Percentiles rank a stretch among this genome's conserved stretches.
Evolutionary conservation across 202 grass and related monocot species (phyloP).

Genomic region (Dendrocalamus latiflorus): DNA sequence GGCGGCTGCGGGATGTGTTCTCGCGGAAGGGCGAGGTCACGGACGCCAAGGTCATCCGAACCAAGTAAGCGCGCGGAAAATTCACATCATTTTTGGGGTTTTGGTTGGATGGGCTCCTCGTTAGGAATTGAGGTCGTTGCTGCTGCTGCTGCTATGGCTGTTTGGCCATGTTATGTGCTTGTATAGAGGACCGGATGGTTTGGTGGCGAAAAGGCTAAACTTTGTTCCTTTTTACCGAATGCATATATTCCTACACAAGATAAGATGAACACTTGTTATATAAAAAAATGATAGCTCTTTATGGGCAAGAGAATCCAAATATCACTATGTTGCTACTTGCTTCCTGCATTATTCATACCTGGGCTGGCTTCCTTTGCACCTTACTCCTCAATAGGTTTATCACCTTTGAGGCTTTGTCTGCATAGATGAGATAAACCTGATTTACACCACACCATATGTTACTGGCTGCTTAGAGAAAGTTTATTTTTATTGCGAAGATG

Average conservation of each 20-base stretch:
- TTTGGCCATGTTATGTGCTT: neutral
- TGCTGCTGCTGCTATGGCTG: neutral
- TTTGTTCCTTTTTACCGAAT: neutral
- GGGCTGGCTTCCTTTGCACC: neutral
- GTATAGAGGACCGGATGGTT: neutral
- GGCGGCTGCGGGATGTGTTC: constrained; percentile 84
- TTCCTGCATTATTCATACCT: neutral
- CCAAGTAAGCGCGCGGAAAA: constrained; percentile 39
- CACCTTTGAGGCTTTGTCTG: neutral
- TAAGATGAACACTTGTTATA: neutral
- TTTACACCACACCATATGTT: neutral
- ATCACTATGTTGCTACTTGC: neutral
- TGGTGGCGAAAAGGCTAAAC: neutral
- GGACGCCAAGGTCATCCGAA: constrained; percentile 81
- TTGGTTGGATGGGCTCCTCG: neutral
- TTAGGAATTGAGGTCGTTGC: neutral
- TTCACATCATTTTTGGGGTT: neutral
- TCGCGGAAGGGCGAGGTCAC: constrained; percentile 88
- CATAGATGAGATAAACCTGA: neutral
- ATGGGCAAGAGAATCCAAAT: neutral
- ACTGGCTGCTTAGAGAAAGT: neutral
- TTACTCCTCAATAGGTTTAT: neutral
- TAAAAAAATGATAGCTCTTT: neutral
- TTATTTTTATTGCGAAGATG: neutral
- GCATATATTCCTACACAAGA: neutral